phyloP scores from a whole-genome alignment of 1,284 basidiomycete species.

The Sanghuangporus baumii region DNA sequence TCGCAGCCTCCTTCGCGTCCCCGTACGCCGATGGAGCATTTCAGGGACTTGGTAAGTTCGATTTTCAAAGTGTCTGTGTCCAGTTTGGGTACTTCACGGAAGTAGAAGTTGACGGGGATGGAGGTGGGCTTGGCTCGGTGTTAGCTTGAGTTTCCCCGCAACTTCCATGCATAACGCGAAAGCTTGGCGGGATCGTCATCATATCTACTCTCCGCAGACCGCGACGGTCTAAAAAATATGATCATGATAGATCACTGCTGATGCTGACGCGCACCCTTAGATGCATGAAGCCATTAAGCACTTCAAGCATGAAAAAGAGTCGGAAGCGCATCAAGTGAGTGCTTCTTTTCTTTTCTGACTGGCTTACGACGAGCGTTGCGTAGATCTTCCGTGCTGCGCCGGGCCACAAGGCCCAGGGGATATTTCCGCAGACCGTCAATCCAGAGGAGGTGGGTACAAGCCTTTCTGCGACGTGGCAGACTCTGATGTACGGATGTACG shows the following conservation, averaged over 20 bases:
- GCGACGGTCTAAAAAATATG: not conserved
- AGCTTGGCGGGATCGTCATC: not conserved
- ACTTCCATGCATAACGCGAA: not conserved
- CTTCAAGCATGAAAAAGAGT: slow-evolving; percentile 67
- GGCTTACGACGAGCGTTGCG: not conserved
- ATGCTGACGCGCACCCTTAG: slow-evolving; percentile 13
- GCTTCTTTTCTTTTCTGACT: not conserved
- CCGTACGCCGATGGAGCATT: slow-evolving; percentile 20
- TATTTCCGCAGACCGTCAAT: slow-evolving; percentile 63
- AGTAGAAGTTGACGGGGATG: not conserved
- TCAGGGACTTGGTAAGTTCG: slow-evolving; percentile 19
- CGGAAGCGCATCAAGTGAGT: slow-evolving; percentile 76
- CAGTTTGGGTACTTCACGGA: slow-evolving; percentile 1
- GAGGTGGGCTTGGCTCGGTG: not conserved
- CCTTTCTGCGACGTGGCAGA: not conserved
- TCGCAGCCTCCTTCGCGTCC: slow-evolving; percentile 17
- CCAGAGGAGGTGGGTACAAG: slow-evolving; percentile 51
- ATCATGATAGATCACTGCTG: not conserved
- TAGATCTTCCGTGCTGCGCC: slow-evolving; percentile 68
- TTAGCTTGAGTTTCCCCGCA: too few relatives aligned
- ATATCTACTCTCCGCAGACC: too few relatives aligned
- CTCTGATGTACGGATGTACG: not conserved
- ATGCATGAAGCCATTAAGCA: slow-evolving; percentile 32
- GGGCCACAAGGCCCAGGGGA: slow-evolving; percentile 60
- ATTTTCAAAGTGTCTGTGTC: not conserved